Percentiles rank a stretch among this genome's conserved stretches.
These are phyloP conservation scores for Didymella segeticola DNA, from an alignment of 2,329 filamentous ascomycete species.

Conservation along the genomic window DNA sequence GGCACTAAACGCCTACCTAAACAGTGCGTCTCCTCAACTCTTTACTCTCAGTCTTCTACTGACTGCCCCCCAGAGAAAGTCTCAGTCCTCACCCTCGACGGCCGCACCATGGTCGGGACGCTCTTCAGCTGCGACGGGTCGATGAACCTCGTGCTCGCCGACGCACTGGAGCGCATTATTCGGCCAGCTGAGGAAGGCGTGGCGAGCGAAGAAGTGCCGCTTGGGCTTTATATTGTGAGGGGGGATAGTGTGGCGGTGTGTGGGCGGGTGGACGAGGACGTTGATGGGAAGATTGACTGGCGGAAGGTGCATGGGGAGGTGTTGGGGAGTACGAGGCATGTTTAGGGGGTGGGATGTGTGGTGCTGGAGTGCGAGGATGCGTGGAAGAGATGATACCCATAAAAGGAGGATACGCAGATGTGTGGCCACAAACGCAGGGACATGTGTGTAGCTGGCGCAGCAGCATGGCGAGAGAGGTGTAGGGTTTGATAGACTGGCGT, in stretches of 20 bases:
- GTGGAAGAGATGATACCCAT: constrained; percentile 18
- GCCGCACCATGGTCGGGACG: constrained; percentile 76
- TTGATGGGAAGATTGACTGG: constrained; percentile 94
- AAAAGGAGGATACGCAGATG: constrained; percentile 14
- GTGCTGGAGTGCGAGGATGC: not conserved
- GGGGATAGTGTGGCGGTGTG: constrained; percentile 94
- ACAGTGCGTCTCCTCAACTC: constrained; percentile 40
- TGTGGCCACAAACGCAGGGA: constrained; percentile 2
- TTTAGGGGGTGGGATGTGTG: not conserved
- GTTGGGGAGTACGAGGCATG: constrained; percentile 84
- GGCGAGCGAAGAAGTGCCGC: constrained; percentile 77
- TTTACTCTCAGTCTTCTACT: constrained; percentile 3
- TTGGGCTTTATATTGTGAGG: constrained; percentile 89
- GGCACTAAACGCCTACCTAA: constrained; percentile 53
- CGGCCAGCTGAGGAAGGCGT: constrained; percentile 83
- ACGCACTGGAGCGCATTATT: constrained; percentile 89
- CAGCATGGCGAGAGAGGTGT: not conserved
- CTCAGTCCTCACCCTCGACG: constrained; percentile 88
- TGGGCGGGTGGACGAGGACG: constrained; percentile 85
- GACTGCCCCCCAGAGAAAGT: constrained; percentile 75
- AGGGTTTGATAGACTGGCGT: not conserved
- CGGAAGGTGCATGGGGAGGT: constrained; percentile 82
- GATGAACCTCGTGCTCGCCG: constrained; percentile 87
- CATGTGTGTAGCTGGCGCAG: constrained; percentile 1
- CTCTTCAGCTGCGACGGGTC: constrained; percentile 87